Evolutionary conservation across 2,329 filamentous ascomycete genomes (phyloP), one percentile per base, ranked within the genome.

Genomic region (Fusarium miscanthi): DNA sequence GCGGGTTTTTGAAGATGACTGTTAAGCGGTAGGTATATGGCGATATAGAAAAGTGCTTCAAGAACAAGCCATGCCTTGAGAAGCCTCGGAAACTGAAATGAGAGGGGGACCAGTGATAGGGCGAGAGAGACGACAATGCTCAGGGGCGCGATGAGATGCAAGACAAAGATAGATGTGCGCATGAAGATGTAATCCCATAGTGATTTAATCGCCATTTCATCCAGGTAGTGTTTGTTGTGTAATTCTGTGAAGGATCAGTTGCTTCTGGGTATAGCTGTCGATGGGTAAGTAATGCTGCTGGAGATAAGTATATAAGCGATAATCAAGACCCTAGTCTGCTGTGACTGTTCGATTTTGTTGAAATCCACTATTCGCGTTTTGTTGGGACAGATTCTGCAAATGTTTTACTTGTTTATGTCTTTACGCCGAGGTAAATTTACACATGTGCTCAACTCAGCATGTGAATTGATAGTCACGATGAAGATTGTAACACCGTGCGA

Each of bases 11-110:
- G 88, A 19, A 90, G 84, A 63, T 84, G 78, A n/a, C 76, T 76
- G 63, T 83, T 84, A 70, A 85, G 86, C 46, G 86, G 88, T 19
- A 89, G 78, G 76, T 86, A 90, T 72, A 88, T 80, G 52, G 85
- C 74, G 25, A 88, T 66, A 78, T 86, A 90, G 79, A 91, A 90
- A 2, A 83, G 75, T 0, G 85, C 79, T 78, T 91, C 89, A n/a
- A 85, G 79, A 30, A 82, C 71, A 51, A 84, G 81, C 79, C 85
- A 86, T 7, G 79, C 73, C 63, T 87, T 80, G 16, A 88, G 72
- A 33, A 81, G 54, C 19, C 54, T 65, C 45, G 78, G 78, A 63
- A 78, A 53, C n/a, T 66, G 73, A 37, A 80, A 74, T 27, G 78
- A 74, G 30, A 74, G 70, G 70, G 63, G 17, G 66, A 76, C 8